Evolutionary conservation across 768 basidiomycete species (phyloP), one percentile per base, ranked within the genome.

Genomic region (Pleurotus ostreatus): DNA sequence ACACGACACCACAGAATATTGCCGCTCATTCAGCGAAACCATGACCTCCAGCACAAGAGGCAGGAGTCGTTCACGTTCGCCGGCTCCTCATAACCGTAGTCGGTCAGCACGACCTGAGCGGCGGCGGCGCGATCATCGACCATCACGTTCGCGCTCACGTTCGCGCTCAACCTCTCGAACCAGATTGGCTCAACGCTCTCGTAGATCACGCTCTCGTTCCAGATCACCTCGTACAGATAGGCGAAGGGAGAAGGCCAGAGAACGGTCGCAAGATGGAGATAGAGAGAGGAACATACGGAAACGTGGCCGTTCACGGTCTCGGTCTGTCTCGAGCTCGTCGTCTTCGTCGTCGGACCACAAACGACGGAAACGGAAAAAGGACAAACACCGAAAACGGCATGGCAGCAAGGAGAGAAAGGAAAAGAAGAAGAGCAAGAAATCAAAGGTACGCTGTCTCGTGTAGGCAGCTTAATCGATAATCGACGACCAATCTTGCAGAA

Each of bases 401-500:
- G 76, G 72, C 48, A 79, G 77, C 56, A 71, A 69, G 58, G 76
- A 76, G 57, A 69, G 72, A 57, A 64, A 76, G 65, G 77, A 81
- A 71, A 80, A 74, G 63, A 82, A 85, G 59, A 88, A 82, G 75
- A 88, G 85, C 66, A 88, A 86, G 49, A 86, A 84, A 66, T 87
- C 85, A 71, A 84, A 79, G 55, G 34, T 15, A 30, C 18, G 44
- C 20, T 37, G 52, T 15, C 20, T 52, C 38, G 7, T 34, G 41
- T 3, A 34, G 43, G 25, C 49, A 52, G 30, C 46, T 55, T 58
- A 55, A 59, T 51, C 22, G 34, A 39, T 34, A 37, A 46, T 43
- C 43, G 34, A 41, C 44, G 26, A 9, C 22, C 48, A 11, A 46
- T 54, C 48, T 60, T 82, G 74, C 75, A 86, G 73, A 85, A 85